phyloP scores from a whole-genome alignment of 1,139 yeast species.

The Geotrichum fermentans region DNA sequence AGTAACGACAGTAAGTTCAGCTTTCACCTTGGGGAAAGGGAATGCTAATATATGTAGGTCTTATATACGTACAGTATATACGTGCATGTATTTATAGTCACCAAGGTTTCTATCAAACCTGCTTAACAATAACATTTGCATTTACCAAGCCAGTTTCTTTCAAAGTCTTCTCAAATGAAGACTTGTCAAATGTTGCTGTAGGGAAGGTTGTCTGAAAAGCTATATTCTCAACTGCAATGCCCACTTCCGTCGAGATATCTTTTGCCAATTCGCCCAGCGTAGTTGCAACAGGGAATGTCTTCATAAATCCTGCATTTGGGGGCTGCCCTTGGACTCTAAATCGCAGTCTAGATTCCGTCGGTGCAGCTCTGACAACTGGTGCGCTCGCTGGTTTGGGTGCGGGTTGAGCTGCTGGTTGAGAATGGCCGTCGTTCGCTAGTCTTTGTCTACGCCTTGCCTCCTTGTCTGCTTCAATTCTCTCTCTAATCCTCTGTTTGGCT shows the following conservation, averaged over 20 bases:
- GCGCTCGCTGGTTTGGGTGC: slow-evolving; percentile 22
- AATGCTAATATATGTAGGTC: too few relatives aligned
- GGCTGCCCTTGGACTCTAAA: slow-evolving; percentile 32
- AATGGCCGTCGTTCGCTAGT: slow-evolving; percentile 3
- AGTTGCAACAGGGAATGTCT: slow-evolving; percentile 32
- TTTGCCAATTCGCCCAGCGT: slow-evolving; percentile 36
- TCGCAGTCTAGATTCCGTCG: slow-evolving; percentile 35
- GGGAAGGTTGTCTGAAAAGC: slow-evolving; percentile 37
- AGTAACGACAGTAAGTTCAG: too few relatives aligned
- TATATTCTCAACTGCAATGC: slow-evolving; percentile 20
- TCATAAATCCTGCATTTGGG: slow-evolving; percentile 26
- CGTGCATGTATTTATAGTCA: too few relatives aligned
- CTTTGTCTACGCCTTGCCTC: slow-evolving; percentile 32
- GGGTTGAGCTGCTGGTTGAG: slow-evolving; percentile 16
- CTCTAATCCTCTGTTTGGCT: slow-evolving; percentile 37
- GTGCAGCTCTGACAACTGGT: slow-evolving; percentile 24
- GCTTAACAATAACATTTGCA: slow-evolving; percentile 26
- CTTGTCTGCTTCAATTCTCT: slow-evolving; percentile 39
- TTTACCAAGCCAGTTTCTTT: slow-evolving; percentile 34
- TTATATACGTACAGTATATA: too few relatives aligned
- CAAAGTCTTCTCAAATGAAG: slow-evolving; percentile 30
- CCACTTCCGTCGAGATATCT: slow-evolving; percentile 26
- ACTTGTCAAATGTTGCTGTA: slow-evolving; percentile 26
- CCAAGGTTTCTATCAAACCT: background rate
- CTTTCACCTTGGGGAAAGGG: too few relatives aligned